A percentile compares a stretch with the other conserved stretches of the same genome.
phyloP scores from a whole-genome alignment of 2,329 filamentous ascomycete species.

The Fusarium duplospermum region DNA sequence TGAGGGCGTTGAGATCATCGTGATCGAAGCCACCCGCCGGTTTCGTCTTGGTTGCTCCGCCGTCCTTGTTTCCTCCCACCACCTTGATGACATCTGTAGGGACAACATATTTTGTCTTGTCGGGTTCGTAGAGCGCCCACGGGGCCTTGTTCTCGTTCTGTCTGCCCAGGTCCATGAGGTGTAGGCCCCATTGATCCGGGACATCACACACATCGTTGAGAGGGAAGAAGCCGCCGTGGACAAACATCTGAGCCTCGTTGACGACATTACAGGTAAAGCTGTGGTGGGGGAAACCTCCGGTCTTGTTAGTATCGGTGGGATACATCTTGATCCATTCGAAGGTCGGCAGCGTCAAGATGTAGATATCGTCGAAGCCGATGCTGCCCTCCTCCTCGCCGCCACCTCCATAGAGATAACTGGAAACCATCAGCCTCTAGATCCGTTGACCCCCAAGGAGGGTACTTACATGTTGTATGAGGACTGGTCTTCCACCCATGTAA shows the following conservation, averaged over 20 bases:
- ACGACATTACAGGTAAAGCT: conserved; percentile 67
- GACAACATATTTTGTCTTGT: conserved; percentile 63
- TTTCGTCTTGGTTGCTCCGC: conserved; percentile 63
- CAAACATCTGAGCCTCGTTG: conserved; percentile 68
- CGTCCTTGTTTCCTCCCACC: conserved; percentile 61
- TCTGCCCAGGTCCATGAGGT: conserved; percentile 67
- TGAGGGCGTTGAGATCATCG: conserved; percentile 64
- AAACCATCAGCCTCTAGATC: conserved; percentile 1
- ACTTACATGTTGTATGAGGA: conserved; percentile 74
- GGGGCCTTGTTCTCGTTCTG: conserved; percentile 57
- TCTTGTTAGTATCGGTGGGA: conserved; percentile 54
- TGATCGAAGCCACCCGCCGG: conserved; percentile 63
- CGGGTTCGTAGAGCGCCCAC: conserved; percentile 64
- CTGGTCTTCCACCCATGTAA: conserved; percentile 67
- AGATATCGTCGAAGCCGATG: conserved; percentile 68
- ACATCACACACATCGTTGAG: conserved; percentile 61
- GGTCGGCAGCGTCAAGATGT: conserved; percentile 69
- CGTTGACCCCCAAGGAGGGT: background rate
- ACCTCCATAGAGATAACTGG: conserved; percentile 72
- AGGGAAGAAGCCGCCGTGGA: conserved; percentile 71
- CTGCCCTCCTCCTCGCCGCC: conserved; percentile 59
- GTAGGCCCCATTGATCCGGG: conserved; percentile 63
- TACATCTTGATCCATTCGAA: conserved; percentile 71
- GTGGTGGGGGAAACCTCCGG: conserved; percentile 61
- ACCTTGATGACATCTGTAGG: conserved; percentile 61